Percentiles rank a stretch among this genome's conserved stretches.
Conservation (phyloP, 257 asterid species). For the Solanum neorickii region DNA sequence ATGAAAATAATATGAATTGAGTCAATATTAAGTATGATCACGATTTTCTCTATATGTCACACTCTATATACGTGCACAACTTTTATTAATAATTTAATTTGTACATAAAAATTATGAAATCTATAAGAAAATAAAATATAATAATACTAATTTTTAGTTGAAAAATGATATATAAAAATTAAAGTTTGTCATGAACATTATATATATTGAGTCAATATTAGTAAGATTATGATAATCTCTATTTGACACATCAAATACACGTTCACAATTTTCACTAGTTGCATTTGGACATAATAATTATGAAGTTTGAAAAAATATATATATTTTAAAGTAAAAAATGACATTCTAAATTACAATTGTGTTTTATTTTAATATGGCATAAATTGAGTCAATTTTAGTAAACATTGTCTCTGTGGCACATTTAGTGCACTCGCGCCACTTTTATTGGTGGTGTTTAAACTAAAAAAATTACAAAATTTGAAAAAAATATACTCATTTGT, state of each 20-base stretch:
- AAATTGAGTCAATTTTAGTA: no score
- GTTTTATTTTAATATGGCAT: neutral
- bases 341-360: no score
- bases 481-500: slow-evolving; percentile 22
- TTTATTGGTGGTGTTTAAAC: no score
- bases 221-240: neutral
- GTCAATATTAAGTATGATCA: neutral
- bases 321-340: neutral
- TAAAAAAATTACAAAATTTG: no score
- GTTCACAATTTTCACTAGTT: no score
- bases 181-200: neutral
- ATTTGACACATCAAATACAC: neutral
- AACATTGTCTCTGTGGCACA: neutral
- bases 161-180: no score
- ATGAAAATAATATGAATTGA: neutral
- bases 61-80: neutral
- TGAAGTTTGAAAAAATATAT: neutral
- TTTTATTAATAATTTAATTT: no score
- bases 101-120: neutral
- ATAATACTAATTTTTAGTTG: no score
- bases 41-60: neutral
- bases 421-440: no score
- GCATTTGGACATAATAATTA: neutral
- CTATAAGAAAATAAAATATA: rapidly evolving
- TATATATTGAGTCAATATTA: no score